Percentiles rank a stretch among this genome's conserved stretches.
These are phyloP conservation scores for Quercus bicolor DNA, from an alignment of 306 rosid species.

Conservation along the genomic window DNA sequence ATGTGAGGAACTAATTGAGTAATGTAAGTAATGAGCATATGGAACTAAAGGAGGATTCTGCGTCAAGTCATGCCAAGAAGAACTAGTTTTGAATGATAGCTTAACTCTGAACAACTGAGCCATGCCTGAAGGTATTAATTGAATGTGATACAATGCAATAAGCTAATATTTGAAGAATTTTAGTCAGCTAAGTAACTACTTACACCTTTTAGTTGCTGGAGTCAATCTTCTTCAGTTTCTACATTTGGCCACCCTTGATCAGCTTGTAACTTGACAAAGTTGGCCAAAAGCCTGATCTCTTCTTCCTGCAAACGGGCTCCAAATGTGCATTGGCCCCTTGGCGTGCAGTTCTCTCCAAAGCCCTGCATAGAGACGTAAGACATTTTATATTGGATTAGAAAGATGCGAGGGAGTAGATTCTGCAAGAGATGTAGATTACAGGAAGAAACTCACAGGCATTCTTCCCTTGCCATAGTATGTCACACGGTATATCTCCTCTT, in stretches of 20 bases:
- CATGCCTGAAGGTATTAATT: neutral
- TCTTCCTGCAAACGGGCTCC: constrained; percentile 88
- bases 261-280: constrained; percentile 85
- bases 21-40: neutral
- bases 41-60: neutral
- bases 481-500: constrained; percentile 72
- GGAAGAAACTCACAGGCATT: constrained; percentile 65
- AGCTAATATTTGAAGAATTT: neutral
- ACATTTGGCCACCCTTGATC: constrained; percentile 78
- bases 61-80: neutral
- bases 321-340: constrained; percentile 95
- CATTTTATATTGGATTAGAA: neutral
- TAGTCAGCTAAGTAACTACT: neutral
- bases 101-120: neutral
- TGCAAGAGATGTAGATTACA: neutral
- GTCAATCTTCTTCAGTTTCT: constrained; percentile 34
- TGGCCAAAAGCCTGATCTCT: constrained; percentile 76
- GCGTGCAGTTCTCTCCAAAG: constrained; percentile 80
- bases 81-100: neutral
- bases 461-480: constrained; percentile 87
- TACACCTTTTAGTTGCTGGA: neutral
- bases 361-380: constrained; percentile 43
- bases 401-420: constrained; percentile 16
- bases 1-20: neutral
- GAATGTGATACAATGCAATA: neutral